Conservation (phyloP, 2,329 filamentous ascomycete genomes). For the Phialophora macrospora region DNA sequence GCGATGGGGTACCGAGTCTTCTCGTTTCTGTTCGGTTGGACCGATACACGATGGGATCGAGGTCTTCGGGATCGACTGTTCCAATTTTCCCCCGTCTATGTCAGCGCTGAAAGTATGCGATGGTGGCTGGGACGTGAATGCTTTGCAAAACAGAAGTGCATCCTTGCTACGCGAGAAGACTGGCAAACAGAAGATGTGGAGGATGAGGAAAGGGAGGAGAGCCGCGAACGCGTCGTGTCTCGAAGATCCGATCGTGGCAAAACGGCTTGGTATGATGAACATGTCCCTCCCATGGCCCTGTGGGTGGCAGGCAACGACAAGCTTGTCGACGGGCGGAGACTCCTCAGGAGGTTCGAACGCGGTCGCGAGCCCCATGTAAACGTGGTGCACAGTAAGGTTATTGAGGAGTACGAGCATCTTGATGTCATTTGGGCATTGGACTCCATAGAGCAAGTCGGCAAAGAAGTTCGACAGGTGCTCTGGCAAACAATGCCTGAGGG, state of each 20-base stretch:
- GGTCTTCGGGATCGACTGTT: slow-evolving; percentile 81
- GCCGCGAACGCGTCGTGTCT: slow-evolving; percentile 26
- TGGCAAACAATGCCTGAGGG: slow-evolving; percentile 72
- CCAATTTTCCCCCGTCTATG: slow-evolving; percentile 88
- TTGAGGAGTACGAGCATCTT: slow-evolving; percentile 88
- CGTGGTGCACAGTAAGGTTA: slow-evolving; percentile 79
- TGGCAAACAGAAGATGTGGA: slow-evolving; percentile 63
- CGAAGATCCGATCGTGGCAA: slow-evolving; percentile 21
- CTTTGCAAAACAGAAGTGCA: slow-evolving; percentile 84
- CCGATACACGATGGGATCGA: slow-evolving; percentile 81
- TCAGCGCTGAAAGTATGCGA: slow-evolving; percentile 85
- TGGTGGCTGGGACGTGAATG: slow-evolving; percentile 94
- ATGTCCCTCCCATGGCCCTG: slow-evolving; percentile 80
- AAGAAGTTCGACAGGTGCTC: slow-evolving; percentile 77
- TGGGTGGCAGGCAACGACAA: slow-evolving; percentile 86
- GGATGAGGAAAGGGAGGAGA: slow-evolving; percentile 36
- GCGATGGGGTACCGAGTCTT: slow-evolving; percentile 87
- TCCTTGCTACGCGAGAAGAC: slow-evolving; percentile 77
- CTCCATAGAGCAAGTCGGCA: slow-evolving; percentile 78
- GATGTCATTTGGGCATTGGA: slow-evolving; percentile 97
- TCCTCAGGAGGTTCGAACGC: slow-evolving; percentile 74
- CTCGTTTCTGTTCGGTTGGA: slow-evolving; percentile 87
- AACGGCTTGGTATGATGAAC: slow-evolving; percentile 80
- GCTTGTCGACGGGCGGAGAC: slow-evolving; percentile 77
- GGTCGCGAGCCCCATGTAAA: slow-evolving; percentile 80